phyloP scores from a whole-genome alignment of 2,329 filamentous ascomycete genomes.

The Fusarium temperatum region DNA sequence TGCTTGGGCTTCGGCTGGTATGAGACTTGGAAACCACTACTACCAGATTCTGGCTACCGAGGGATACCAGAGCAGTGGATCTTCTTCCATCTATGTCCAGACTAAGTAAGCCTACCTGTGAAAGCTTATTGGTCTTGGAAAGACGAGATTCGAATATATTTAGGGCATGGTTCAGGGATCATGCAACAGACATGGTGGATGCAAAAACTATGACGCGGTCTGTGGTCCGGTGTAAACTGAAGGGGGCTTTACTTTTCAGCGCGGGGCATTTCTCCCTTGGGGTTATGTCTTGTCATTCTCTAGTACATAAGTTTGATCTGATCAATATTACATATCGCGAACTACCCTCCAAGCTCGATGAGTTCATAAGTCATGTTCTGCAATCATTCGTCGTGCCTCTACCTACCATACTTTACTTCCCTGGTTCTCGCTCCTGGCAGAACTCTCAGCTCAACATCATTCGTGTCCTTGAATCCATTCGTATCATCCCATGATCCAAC shows the following conservation, averaged over 20 bases:
- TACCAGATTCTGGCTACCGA: conserved; percentile 12
- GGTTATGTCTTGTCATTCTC: background rate
- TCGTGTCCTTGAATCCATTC: background rate
- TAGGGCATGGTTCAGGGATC: rapidly evolving
- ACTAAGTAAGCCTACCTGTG: background rate
- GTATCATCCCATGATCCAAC: background rate
- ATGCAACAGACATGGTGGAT: background rate
- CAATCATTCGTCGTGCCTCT: rapidly evolving
- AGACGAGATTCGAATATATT: rapidly evolving
- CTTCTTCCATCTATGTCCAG: conserved; percentile 11
- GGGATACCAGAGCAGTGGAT: conserved; percentile 23
- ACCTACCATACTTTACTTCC: background rate
- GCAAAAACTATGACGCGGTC: background rate
- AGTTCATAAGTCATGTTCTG: too few species aligned
- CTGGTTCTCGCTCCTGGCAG: background rate
- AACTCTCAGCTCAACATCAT: background rate
- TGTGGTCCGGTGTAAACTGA: background rate
- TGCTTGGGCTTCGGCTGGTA: conserved; percentile 2
- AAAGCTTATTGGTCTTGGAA: rapidly evolving
- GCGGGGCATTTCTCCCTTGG: background rate
- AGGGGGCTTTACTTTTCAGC: background rate
- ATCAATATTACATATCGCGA: background rate
- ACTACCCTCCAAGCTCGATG: too few species aligned
- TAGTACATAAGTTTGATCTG: background rate
- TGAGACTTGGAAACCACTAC: conserved; percentile 16